A percentile compares a stretch with the other conserved stretches of the same genome.
Evolutionary conservation across 1,284 basidiomycete genomes (phyloP).

Genomic region (Microbotryomycetes sp.): DNA sequence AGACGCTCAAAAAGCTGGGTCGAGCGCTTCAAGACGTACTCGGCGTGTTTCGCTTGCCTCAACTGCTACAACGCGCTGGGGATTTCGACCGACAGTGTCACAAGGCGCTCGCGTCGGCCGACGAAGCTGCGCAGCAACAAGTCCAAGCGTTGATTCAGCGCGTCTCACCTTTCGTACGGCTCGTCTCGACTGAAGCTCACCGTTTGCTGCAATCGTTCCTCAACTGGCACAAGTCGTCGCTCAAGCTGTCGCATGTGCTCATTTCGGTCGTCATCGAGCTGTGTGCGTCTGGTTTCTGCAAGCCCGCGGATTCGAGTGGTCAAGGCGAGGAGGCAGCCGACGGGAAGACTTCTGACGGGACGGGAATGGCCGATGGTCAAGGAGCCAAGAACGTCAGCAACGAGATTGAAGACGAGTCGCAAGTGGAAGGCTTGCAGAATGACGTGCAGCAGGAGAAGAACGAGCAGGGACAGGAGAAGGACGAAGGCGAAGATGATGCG

Average conservation of each 20-base stretch:
- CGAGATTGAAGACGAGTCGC: conserved; percentile 89
- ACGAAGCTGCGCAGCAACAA: conserved; percentile 31
- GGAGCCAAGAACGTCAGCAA: conserved; percentile 82
- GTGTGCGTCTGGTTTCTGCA: conserved; percentile 84
- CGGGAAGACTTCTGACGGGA: conserved; percentile 53
- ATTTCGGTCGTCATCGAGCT: conserved; percentile 67
- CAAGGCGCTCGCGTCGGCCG: not conserved
- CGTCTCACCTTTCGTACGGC: conserved; percentile 58
- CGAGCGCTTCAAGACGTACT: conserved; percentile 30
- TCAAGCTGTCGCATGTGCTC: conserved; percentile 77
- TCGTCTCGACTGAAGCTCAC: conserved; percentile 51
- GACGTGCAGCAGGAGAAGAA: conserved; percentile 56
- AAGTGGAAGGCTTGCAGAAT: conserved; percentile 85
- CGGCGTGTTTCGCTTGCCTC: conserved; percentile 36
- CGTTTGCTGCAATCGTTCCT: conserved; percentile 53
- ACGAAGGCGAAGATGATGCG: conserved; percentile 50
- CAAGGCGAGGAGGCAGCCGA: conserved; percentile 46
- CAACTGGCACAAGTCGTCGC: conserved; percentile 65
- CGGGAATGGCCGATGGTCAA: conserved; percentile 76
- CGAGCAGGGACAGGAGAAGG: conserved; percentile 56
- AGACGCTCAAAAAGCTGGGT: conserved; percentile 34
- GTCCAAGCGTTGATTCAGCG: conserved; percentile 38
- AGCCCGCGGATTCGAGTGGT: conserved; percentile 58
- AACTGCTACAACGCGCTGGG: conserved; percentile 37
- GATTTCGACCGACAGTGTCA: conserved; percentile 20